Base-by-base conservation (phyloP, 345 rosid genomes). In the Crucihimalaya himalaica region DNA sequence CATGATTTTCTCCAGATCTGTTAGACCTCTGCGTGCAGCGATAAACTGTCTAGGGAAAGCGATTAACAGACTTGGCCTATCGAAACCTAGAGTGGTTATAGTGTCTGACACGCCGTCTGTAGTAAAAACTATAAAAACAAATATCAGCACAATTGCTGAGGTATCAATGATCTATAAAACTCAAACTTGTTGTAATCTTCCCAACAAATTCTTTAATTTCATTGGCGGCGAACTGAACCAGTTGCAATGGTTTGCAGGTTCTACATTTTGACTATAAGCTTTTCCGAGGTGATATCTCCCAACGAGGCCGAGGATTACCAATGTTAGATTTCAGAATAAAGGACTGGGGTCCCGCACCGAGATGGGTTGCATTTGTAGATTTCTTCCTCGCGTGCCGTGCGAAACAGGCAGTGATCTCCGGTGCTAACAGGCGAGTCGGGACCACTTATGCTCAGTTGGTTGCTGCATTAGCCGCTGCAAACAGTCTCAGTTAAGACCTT, bases 311-410 rank as follows among this genome's bases (percentile, higher is more conserved):
- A 32, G 75, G 78, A 19, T 71, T 80, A 55, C 79, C 70, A 13
- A 83, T 50, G 72, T 55, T 84, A 71, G 96, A 82, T 51, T 95
- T 90, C 71, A 85, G 98, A 79, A 83, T 77, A 63, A 95, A 84
- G 79, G 98, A 95, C 78, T 95, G 99, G 98, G 99, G 99, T 15
- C 98, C 98, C 8, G 97, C 98, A 53, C 99, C 99, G 12, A 82
- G 98, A 79, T 95, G 99, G 98, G 98, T 90, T 76, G 99, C 99
- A 16, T 90, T 95, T 84, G 99, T 95, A 51, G 99, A 95, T 71
- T 95, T 92, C 85, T 92, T 95, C 80, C 93, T 95, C 32, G 99
- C 99, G 15, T 82, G 98, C 34, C 92, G 86, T 25, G 94, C 98
- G 8, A 92, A 84, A 73, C 81, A 83, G 21, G 89, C 87, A 3